A percentile compares a stretch with the other conserved stretches of the same genome.
Evolutionary conservation across 192 early-diverging fungal species (phyloP).

Genomic region (Entomortierella parvispora): DNA sequence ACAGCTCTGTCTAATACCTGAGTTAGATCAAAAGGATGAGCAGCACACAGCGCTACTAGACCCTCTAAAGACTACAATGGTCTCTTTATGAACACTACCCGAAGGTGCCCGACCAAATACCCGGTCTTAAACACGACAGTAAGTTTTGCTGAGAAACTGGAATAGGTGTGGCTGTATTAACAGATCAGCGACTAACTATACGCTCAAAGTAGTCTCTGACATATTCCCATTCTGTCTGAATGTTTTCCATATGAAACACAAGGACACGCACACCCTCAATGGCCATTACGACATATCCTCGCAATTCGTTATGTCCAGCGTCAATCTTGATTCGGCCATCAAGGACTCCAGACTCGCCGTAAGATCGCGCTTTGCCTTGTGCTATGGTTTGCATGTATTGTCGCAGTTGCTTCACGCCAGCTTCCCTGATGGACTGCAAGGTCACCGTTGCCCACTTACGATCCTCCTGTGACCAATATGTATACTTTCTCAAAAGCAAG

Average conservation of each 20-base stretch:
- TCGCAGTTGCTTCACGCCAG: conserved; percentile 29
- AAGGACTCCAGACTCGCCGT: conserved; percentile 34
- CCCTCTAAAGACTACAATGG: conserved; percentile 12
- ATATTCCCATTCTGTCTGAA: conserved; percentile 33
- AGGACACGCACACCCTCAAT: conserved; percentile 39
- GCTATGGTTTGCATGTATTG: too few relatives aligned
- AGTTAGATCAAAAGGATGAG: conserved; percentile 3
- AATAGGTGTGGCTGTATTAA: conserved; percentile 7
- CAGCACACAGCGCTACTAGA: conserved; percentile 8
- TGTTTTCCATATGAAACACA: conserved; percentile 14
- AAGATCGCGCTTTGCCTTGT: conserved; percentile 29
- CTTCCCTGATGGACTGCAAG: conserved; percentile 28
- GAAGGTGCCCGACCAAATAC: conserved; percentile 1
- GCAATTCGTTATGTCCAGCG: conserved; percentile 36
- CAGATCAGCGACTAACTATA: conserved; percentile 6
- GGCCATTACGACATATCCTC: conserved; percentile 48
- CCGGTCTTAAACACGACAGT: neutral
- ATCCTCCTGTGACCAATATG: conserved; percentile 41
- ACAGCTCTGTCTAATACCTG: conserved; percentile 3
- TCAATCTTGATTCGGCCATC: conserved; percentile 41
- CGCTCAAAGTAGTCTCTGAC: conserved; percentile 28
- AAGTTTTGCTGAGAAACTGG: conserved; percentile 3
- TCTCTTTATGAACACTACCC: conserved; percentile 2
- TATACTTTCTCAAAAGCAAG: conserved; percentile 43
- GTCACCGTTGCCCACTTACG: conserved; percentile 20